Evolutionary conservation across 352 stramenopile species (phyloP), one percentile per base, ranked within the genome.

Genomic region (Thalassiosira mediterranea): DNA sequence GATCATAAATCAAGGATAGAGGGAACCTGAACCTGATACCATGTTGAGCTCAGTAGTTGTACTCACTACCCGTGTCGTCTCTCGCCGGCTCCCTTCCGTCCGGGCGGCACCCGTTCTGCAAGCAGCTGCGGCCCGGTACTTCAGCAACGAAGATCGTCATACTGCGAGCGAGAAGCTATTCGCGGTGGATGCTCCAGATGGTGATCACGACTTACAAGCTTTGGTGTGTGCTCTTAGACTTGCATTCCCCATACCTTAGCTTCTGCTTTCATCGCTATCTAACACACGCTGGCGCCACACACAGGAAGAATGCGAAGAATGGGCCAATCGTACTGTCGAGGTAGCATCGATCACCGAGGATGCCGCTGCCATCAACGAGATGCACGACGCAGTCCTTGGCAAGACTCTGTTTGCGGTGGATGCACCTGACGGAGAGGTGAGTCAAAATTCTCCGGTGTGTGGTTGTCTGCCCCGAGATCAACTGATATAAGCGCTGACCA

Each of bases 361-460:
- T 67, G 58, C 72, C 26, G 17, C 44, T 1, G 49, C 63, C 4
- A 76, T 81, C 21, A 76, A 54, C 29, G 19, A 69, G 51, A 34
- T 71, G 29, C 72, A 81, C 31, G 58, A 81, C 62, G 72, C 64
- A n/a, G 72, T 81, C 15, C 19, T 76, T 0, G 58, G 58, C 10
- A 72, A 71, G 8, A 68, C 11, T 23, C 40, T 76, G 5, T 81
- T 81, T 61, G 72, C 72, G 3, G 72, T 81, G 19, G 72, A 81
- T 49, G 64, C 63, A 37, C 72, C 72, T n/a, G 72, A 81, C 37
- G 72, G 72, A 58, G 72, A 81, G 32, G n/a, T n/a, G n/a, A n/a
- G n/a, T n/a, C n/a, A n/a, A n/a, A n/a, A n/a, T n/a, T n/a, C n/a
- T n/a, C n/a, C n/a, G n/a, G n/a, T n/a, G n/a, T n/a, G n/a, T n/a